Evolutionary conservation across 2,329 filamentous ascomycete genomes (phyloP).

Genomic region (Davidsoniella virescens): DNA sequence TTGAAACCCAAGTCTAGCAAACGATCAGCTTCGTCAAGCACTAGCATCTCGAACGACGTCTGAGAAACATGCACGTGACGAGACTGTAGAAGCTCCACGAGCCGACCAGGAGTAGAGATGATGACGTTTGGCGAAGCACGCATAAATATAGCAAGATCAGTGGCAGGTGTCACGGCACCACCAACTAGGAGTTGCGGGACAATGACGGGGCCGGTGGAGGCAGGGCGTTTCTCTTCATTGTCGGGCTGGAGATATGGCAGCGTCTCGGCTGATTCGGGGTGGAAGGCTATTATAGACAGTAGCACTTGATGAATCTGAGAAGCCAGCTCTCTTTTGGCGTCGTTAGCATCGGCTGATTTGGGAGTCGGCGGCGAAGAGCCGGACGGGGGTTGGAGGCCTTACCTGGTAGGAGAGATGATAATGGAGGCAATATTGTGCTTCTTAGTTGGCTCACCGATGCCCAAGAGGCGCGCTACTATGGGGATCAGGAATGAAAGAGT

Average conservation of each 20-base stretch:
- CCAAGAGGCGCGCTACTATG: conserved; percentile 64
- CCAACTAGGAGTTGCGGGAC: conserved; percentile 81
- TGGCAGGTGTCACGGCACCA: conserved; percentile 59
- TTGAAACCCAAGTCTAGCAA: conserved; percentile 90
- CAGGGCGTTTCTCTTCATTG: conserved; percentile 40
- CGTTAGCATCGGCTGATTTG: neutral
- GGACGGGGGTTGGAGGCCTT: neutral
- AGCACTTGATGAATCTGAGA: conserved; percentile 79
- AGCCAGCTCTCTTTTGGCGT: conserved; percentile 59
- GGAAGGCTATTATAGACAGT: conserved; percentile 61
- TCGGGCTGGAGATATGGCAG: conserved; percentile 34
- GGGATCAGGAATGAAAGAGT: conserved; percentile 77
- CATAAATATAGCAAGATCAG: conserved; percentile 75
- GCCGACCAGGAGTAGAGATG: conserved; percentile 76
- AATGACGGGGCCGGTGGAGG: conserved; percentile 34
- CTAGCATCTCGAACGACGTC: conserved; percentile 78
- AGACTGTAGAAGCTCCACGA: conserved; percentile 74
- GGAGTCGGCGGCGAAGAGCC: neutral
- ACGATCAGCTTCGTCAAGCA: conserved; percentile 88
- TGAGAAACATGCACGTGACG: conserved; percentile 77
- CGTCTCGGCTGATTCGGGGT: conserved; percentile 57
- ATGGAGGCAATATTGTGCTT: conserved; percentile 83
- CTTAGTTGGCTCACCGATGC: conserved; percentile 66
- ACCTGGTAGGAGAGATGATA: conserved; percentile 62
- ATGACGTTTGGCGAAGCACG: conserved; percentile 75